Evolutionary conservation across 306 rosid species (phyloP).

Genomic region (Pueraria montana): DNA sequence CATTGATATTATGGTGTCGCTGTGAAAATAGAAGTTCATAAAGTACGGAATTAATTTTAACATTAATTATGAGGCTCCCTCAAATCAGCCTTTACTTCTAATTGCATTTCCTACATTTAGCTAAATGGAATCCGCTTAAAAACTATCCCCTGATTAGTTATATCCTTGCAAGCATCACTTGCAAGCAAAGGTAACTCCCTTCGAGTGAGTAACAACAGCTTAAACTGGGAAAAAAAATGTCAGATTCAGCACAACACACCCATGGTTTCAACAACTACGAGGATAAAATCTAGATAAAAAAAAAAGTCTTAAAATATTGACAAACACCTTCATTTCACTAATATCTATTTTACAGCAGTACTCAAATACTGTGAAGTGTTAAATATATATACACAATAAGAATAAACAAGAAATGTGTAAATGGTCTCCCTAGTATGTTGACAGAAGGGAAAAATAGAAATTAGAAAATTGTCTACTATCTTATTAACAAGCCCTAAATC

Average conservation of each 20-base stretch:
- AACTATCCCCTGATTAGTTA: neutral
- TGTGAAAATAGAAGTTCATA: neutral
- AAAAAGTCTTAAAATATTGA: neutral
- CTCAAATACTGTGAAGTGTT: conserved; percentile 1
- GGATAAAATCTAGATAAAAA: neutral
- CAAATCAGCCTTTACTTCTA: too few relatives aligned
- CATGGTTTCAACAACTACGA: neutral
- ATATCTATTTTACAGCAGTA: conserved; percentile 38
- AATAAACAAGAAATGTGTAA: conserved; percentile 10
- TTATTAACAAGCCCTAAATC: conserved; percentile 35
- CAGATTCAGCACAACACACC: neutral
- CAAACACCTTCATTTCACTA: conserved; percentile 29
- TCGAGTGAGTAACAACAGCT: neutral
- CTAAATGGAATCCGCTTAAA: neutral
- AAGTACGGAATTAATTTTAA: neutral
- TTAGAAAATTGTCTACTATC: conserved; percentile 6
- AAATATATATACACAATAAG: conserved; percentile 43
- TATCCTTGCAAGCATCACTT: neutral
- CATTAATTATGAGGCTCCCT: neutral
- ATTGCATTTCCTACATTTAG: neutral
- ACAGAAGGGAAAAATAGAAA: conserved; percentile 5
- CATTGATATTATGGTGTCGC: neutral
- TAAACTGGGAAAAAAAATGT: neutral
- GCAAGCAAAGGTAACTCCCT: neutral
- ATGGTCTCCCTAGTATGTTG: conserved; percentile 22